phyloP scores from a whole-genome alignment of 2,329 filamentous ascomycete genomes.

The Claviceps purpurea region DNA sequence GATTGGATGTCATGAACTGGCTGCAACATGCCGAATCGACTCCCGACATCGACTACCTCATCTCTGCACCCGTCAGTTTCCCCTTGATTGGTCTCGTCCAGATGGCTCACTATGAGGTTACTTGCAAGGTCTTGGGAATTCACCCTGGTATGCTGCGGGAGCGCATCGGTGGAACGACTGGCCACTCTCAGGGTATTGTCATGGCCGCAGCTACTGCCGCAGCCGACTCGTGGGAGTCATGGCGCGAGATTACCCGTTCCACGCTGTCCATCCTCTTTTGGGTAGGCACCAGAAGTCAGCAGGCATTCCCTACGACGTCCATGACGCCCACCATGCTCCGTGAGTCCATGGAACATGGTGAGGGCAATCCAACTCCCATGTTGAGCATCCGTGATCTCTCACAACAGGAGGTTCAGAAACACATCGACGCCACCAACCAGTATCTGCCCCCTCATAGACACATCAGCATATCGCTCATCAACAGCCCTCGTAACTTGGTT shows the following conservation, averaged over 20 bases:
- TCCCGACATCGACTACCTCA: conserved; percentile 85
- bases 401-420: conserved; percentile 78
- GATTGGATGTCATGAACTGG: conserved; percentile 91
- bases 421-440: conserved; percentile 93
- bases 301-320: conserved; percentile 91
- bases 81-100: conserved; percentile 93
- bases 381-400: conserved; percentile 91
- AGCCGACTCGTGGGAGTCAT: conserved; percentile 86
- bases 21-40: conserved; percentile 79
- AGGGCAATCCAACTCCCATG: conserved; percentile 95
- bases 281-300: conserved; percentile 94
- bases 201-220: conserved; percentile 86
- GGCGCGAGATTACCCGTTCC: conserved; percentile 63
- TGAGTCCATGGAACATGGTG: conserved; percentile 86
- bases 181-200: conserved; percentile 93
- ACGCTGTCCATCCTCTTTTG: conserved; percentile 92
- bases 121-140: conserved; percentile 80
- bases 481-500: conserved; percentile 93
- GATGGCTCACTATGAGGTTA: conserved; percentile 87
- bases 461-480: conserved; percentile 88
- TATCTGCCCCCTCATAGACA: conserved; percentile 87
- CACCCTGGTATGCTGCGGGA: conserved; percentile 81
- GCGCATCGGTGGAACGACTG: conserved; percentile 74
- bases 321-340: conserved; percentile 81
- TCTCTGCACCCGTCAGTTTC: conserved; percentile 89